Base-by-base conservation (phyloP, 2,329 filamentous ascomycete species). In the Colletotrichum sp. region DNA sequence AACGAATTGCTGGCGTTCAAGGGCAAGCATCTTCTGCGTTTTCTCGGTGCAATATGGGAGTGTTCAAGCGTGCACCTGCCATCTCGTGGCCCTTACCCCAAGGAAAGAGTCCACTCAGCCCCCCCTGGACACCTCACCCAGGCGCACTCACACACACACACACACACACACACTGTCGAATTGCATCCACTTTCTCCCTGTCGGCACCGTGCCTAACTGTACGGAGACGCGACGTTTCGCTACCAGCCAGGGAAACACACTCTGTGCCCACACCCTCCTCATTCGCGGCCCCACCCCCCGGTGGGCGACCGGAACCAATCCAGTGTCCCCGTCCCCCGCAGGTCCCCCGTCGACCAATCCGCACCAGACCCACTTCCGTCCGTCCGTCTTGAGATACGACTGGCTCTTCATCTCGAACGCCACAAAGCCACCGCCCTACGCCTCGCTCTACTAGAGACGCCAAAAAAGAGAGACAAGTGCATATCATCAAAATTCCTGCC, bases 141-240 rank as follows among this genome's bases (percentile, higher is more conserved):
- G 16, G 16, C 9, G 36, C 36, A 48, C 9, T 48, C 38, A 48
- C 38, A 36, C 34, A 36, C 30, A 38, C 36, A n/a, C 38, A 48
- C 38, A 36, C 34, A 36, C 30, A n/a, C 43, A 48, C 43, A 26
- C 52, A 66, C 36, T 52, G 58, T 30, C 28, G 66, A 71, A 60
- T 36, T 71, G 70, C 28, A 43, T 43, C 36, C 70, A 36, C 56
- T 10, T 52, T 55, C 28, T 65, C 73, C 64, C 70, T 67, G 70
- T 75, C 73, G 70, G 73, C 73, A 73, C 56, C 34, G 32, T 68
- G 73, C 58, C 70, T 67, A 36, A 43, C 55, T 52, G 69, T 43
- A 66, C 36, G 62, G 60, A 66, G 34, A 34, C n/a, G 68, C 62
- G 72, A 75, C 68, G 69, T 72, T 72, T 75, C 69, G 72, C 24